Evolutionary conservation across 805 yeast species (phyloP).

Genomic region (Saccharomycopsis oosterbeekiorum): DNA sequence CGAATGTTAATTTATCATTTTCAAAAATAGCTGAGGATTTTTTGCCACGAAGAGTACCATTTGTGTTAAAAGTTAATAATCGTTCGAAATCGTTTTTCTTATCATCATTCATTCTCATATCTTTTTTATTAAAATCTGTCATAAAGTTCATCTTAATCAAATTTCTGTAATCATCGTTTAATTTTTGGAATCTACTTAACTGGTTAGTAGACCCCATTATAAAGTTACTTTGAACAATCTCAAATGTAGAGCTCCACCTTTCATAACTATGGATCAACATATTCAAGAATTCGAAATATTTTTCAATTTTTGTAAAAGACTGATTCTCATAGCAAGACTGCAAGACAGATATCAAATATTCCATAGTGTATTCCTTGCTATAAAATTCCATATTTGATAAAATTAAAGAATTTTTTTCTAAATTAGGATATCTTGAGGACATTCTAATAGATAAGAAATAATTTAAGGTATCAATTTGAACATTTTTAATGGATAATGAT

Average conservation of each 20-base stretch:
- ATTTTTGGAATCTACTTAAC: conserved; percentile 1
- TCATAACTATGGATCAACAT: conserved; percentile 12
- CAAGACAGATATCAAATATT: conserved; percentile 9
- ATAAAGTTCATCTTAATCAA: conserved; percentile 5
- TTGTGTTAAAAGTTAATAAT: conserved; percentile 9
- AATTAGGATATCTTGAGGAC: conserved; percentile 8
- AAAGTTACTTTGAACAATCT: background rate
- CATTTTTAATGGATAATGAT: conserved; percentile 9
- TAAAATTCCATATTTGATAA: conserved; percentile 6
- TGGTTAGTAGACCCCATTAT: background rate
- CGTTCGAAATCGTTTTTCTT: background rate
- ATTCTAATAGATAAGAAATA: conserved; percentile 11
- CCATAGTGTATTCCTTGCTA: background rate
- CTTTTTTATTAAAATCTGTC: background rate
- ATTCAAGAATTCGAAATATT: conserved; percentile 12
- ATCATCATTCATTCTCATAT: background rate
- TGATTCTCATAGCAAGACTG: conserved; percentile 9
- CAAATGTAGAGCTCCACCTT: conserved; percentile 1
- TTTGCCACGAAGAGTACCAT: background rate
- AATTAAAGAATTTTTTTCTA: background rate
- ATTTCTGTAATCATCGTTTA: conserved; percentile 3
- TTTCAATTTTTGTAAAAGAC: conserved; percentile 16
- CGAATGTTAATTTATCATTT: background rate
- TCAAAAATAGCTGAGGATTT: background rate
- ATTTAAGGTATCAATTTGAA: conserved; percentile 17